A percentile compares a stretch with the other conserved stretches of the same genome.
phyloP scores from a whole-genome alignment of 768 basidiomycete species.

The Suillus variegatus region DNA sequence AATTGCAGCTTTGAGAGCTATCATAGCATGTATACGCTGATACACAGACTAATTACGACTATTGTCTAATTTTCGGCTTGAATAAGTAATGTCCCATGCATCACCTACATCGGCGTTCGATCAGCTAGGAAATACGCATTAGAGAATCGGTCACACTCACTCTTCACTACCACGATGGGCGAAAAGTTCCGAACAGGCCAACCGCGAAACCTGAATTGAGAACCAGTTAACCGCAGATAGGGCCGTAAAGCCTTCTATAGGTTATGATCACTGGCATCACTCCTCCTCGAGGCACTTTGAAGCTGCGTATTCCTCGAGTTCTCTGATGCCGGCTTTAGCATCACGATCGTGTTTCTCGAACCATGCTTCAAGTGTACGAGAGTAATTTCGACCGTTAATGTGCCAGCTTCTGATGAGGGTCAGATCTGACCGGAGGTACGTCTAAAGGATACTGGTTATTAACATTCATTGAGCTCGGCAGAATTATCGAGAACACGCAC shows the following conservation, averaged over 20 bases:
- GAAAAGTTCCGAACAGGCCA: slow-evolving; percentile 73
- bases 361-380: slow-evolving; percentile 67
- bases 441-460: slow-evolving; percentile 27
- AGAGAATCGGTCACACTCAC: slow-evolving; percentile 40
- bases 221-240: neutral
- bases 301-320: slow-evolving; percentile 48
- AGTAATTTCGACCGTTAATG: slow-evolving; percentile 64
- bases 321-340: slow-evolving; percentile 47
- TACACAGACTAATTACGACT: slow-evolving; percentile 5
- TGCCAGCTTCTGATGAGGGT: slow-evolving; percentile 61
- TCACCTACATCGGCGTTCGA: slow-evolving; percentile 37
- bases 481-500: slow-evolving; percentile 29
- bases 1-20: neutral
- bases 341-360: slow-evolving; percentile 57
- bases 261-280: no score
- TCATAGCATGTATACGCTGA: slow-evolving; percentile 10
- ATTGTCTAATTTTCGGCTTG: slow-evolving; percentile 30
- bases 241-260: no score
- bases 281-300: slow-evolving; percentile 40
- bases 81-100: slow-evolving; percentile 58
- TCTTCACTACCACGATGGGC: slow-evolving; percentile 59
- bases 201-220: slow-evolving; percentile 48
- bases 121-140: slow-evolving; percentile 5
- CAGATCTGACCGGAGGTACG: slow-evolving; percentile 67
- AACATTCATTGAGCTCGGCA: neutral